Conservation (phyloP, 1,284 basidiomycete genomes). For the Puccinia coronata region DNA sequence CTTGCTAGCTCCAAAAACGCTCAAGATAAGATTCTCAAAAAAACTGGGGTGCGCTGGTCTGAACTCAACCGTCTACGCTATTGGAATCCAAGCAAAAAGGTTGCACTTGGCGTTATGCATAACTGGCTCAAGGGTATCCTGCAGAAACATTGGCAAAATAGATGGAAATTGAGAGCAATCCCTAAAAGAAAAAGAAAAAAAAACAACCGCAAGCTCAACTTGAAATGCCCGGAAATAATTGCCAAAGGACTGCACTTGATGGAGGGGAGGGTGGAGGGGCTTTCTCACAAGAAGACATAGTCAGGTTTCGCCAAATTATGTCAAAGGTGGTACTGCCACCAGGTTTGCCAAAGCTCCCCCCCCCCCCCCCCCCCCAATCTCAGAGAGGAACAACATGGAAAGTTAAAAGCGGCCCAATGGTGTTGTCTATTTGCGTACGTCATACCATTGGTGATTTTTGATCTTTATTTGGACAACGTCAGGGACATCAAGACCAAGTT, state of each 20-base stretch:
- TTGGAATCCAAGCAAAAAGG: conserved; percentile 3
- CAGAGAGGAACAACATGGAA: conserved; percentile 36
- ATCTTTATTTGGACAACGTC: conserved; percentile 23
- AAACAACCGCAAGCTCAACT: neutral
- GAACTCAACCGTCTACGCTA: conserved; percentile 27
- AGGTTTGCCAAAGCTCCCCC: neutral
- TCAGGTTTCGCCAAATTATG: neutral
- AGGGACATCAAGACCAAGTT: neutral
- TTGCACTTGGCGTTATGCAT: conserved; percentile 34
- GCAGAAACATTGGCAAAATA: neutral
- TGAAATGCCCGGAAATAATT: too few species aligned
- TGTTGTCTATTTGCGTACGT: conserved; percentile 20
- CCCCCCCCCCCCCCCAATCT: conserved; percentile 33
- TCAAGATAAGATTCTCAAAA: conserved; percentile 11
- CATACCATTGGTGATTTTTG: conserved; percentile 28
- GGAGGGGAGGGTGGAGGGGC: too few species aligned
- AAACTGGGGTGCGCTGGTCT: conserved; percentile 30
- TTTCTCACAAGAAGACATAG: conserved; percentile 2
- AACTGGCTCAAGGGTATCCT: conserved; percentile 31
- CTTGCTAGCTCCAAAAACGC: neutral
- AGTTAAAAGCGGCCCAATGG: conserved; percentile 36
- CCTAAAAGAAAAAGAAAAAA: neutral
- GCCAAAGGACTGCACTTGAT: too few species aligned
- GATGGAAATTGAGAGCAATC: neutral
- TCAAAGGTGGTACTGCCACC: conserved; percentile 13